Percentiles rank a stretch among this genome's conserved stretches.
Conservation (phyloP, 768 basidiomycete species). For the Boletus vermiculosoides region DNA sequence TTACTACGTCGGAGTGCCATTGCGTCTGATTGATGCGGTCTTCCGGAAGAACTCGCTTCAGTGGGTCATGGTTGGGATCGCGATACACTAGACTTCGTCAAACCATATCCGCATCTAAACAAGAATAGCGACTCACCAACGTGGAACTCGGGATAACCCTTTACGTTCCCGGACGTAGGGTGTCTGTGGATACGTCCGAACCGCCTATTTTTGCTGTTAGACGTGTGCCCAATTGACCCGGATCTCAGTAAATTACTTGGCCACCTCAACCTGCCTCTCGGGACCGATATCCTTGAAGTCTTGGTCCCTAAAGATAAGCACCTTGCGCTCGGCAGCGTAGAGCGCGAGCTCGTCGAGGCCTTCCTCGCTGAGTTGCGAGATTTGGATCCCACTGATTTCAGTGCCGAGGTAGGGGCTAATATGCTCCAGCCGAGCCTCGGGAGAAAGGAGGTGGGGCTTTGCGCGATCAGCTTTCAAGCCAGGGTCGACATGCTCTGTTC, state of each 20-base stretch:
- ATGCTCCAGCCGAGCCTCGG: slow-evolving; percentile 38
- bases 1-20: neutral
- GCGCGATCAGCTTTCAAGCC: slow-evolving; percentile 48
- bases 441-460: slow-evolving; percentile 49
- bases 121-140: slow-evolving; percentile 40
- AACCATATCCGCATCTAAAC: neutral
- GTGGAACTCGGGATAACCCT: neutral
- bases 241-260: slow-evolving; percentile 30
- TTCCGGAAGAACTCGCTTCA: slow-evolving; percentile 15
- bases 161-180: slow-evolving; percentile 42
- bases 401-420: slow-evolving; percentile 54
- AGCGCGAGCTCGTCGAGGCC: slow-evolving; percentile 56
- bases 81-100: slow-evolving; percentile 19
- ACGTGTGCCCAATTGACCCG: neutral
- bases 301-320: slow-evolving; percentile 57
- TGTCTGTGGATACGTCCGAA: slow-evolving; percentile 48
- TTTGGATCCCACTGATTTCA: slow-evolving; percentile 49
- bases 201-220: slow-evolving; percentile 27
- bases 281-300: slow-evolving; percentile 58
- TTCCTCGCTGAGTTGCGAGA: slow-evolving; percentile 50
- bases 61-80: slow-evolving; percentile 42
- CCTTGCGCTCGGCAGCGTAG: slow-evolving; percentile 50
- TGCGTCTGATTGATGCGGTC: neutral
- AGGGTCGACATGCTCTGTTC: slow-evolving; percentile 43
- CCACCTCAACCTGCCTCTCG: slow-evolving; percentile 53